Base-by-base conservation (phyloP, 495 filamentous ascomycete genomes). In the Penicillium waksmanii region DNA sequence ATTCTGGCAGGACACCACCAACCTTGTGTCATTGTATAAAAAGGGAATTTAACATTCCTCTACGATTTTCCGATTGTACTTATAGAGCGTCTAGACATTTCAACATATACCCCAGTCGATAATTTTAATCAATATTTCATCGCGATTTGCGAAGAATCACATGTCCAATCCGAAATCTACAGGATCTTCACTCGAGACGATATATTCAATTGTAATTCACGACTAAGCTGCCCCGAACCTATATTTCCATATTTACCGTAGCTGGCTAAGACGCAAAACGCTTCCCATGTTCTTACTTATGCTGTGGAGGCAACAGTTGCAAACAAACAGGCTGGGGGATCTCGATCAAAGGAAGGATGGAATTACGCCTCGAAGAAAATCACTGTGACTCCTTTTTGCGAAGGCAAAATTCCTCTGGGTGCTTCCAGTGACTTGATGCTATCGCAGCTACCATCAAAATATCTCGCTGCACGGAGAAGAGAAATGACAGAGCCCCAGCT, bases 31-130 rank as follows among this genome's bases (percentile, higher is more conserved):
- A 27, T 27, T 48, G 46, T 25, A 48, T 13, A 48, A 27, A 48
- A 48, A 10, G 23, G 46, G 46, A 27, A 48, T 48, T 48, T 48
- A 48, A 48, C 46, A 48, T 48, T 27, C 18, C 23, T 46, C 21
- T 15, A 27, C 46, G 23, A 48, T 48, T 48, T 23, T 27, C 6
- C 7, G 23, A 15, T 48, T 48, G 46, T 27, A 48, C n/a, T 48
- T 48, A 44, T 48, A 48, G 46, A 48, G 46, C 46, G 19, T 48
- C 23, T 25, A 27, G 2, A 23, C 46, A 25, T 48, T 48, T 48
- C 46, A 48, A 48, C 46, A 48, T 48, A 48, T 48, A 48, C 46
- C 46, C 46, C 46, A 27, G 46, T 48, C 46, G 18, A 25, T 48
- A 48, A 48, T 48, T 23, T 12, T 48, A 48, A 23, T 48, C 27